phyloP scores from a whole-genome alignment of 129 eudicot genomes.

The Deinandra increscens region DNA sequence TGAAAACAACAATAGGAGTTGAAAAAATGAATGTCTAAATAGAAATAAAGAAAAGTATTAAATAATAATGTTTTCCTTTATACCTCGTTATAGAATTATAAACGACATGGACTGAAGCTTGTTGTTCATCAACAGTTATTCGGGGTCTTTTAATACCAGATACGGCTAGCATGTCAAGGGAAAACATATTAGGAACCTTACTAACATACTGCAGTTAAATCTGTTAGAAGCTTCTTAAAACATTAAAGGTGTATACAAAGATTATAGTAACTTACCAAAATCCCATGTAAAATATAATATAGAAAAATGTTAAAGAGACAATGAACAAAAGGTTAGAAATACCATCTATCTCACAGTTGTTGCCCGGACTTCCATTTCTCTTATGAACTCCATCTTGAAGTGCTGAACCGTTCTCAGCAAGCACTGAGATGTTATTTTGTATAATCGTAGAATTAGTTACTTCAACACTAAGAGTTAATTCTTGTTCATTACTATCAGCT shows the following conservation, averaged over 20 bases:
- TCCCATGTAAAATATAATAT: neutral
- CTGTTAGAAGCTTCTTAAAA: conserved; percentile 20
- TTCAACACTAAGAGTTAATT: conserved; percentile 34
- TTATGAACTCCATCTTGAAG: conserved; percentile 43
- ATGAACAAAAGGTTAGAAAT: conserved; percentile 36
- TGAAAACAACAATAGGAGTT: too few relatives aligned
- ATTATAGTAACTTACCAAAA: neutral
- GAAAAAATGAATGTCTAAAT: conserved; percentile 10
- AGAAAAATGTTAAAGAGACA: conserved; percentile 8
- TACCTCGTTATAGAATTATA: conserved; percentile 80
- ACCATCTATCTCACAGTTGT: conserved; percentile 39
- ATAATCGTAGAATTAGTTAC: conserved; percentile 31
- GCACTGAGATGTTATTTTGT: conserved; percentile 25
- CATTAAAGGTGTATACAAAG: neutral
- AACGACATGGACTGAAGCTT: conserved; percentile 72
- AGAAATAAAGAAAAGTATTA: conserved; percentile 10
- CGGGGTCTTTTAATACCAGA: conserved; percentile 84
- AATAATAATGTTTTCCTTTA: conserved; percentile 15
- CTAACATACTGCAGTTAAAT: conserved; percentile 4
- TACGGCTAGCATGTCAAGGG: conserved; percentile 50
- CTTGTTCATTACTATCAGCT: conserved; percentile 26
- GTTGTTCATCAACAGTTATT: conserved; percentile 62
- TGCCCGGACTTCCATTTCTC: conserved; percentile 36
- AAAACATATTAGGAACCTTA: conserved; percentile 35
- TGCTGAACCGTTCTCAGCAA: conserved; percentile 53